Conservation (phyloP, 2,329 filamentous ascomycete genomes). For the Alternaria burnsii region DNA sequence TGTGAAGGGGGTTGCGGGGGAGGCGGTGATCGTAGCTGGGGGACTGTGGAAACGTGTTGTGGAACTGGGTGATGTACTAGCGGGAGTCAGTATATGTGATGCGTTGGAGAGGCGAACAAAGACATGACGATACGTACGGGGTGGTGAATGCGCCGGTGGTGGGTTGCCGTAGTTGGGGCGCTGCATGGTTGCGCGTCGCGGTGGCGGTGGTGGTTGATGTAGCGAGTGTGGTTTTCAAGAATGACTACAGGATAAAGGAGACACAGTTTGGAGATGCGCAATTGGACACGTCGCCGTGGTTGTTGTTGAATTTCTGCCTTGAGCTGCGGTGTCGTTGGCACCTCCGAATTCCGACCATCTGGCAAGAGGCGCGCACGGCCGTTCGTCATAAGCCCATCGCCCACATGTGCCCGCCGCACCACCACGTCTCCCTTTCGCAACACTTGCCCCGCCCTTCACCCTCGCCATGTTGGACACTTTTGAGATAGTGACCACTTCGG, state of each 20-base stretch:
- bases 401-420: constrained; percentile 14
- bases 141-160: constrained; percentile 78
- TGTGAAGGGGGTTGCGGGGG: constrained; percentile 77
- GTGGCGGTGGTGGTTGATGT: neutral
- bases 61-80: constrained; percentile 85
- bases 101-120: too few relatives aligned
- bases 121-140: constrained; percentile 61
- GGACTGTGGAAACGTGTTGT: constrained; percentile 97
- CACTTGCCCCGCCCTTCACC: constrained; percentile 6
- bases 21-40: constrained; percentile 93
- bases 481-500: constrained; percentile 94
- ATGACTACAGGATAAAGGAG: neutral
- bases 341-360: constrained; percentile 27
- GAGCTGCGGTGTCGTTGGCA: constrained; percentile 16
- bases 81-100: neutral
- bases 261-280: neutral
- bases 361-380: constrained; percentile 32
- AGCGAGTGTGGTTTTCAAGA: constrained; percentile 8
- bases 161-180: constrained; percentile 79
- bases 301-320: constrained; percentile 21
- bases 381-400: constrained; percentile 41
- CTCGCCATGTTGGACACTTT: constrained; percentile 88
- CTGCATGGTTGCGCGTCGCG: constrained; percentile 71
- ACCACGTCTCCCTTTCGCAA: constrained; percentile 6
- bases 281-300: constrained; percentile 15